Percentiles rank a stretch among this genome's conserved stretches.
These are phyloP conservation scores for Yueomyces sinensis DNA, from an alignment of 805 yeast genomes.

Conservation along the genomic window DNA sequence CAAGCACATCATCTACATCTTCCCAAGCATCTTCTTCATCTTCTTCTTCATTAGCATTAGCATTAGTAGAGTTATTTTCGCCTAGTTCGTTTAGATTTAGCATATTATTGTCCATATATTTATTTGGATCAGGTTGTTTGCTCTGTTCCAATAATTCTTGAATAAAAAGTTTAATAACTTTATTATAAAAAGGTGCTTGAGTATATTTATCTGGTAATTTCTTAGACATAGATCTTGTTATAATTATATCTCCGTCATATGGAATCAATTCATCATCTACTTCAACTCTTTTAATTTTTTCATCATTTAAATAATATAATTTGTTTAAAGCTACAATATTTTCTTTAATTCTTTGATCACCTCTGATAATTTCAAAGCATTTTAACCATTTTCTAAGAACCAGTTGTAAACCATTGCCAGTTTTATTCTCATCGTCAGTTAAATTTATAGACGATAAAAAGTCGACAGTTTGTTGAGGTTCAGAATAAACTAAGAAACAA, in stretches of 20 bases:
- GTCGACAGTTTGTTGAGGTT: constrained; percentile 50
- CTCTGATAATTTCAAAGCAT: constrained; percentile 69
- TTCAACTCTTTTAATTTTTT: constrained; percentile 32
- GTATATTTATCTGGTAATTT: constrained; percentile 49
- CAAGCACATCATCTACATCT: constrained; percentile 58
- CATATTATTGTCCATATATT: constrained; percentile 19
- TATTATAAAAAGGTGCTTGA: constrained; percentile 52
- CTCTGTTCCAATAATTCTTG: constrained; percentile 58
- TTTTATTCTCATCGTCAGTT: constrained; percentile 11
- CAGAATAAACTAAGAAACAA: constrained; percentile 50
- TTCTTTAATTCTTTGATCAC: constrained; percentile 55
- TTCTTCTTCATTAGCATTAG: constrained; percentile 9
- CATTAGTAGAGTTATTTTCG: constrained; percentile 4
- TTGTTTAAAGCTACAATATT: constrained; percentile 59
- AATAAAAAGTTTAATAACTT: constrained; percentile 58
- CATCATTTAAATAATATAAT: constrained; percentile 47
- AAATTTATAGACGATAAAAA: constrained; percentile 36
- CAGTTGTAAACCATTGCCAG: constrained; percentile 32
- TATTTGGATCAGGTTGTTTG: constrained; percentile 29
- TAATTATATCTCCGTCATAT: constrained; percentile 44
- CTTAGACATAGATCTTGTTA: constrained; percentile 78
- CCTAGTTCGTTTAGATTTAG: constrained; percentile 5
- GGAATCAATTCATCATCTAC: constrained; percentile 75
- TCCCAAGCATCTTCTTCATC: constrained; percentile 54
- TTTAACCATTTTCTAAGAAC: constrained; percentile 74